phyloP scores from a whole-genome alignment of 345 rosid genomes.

The Moricandia arvensis region DNA sequence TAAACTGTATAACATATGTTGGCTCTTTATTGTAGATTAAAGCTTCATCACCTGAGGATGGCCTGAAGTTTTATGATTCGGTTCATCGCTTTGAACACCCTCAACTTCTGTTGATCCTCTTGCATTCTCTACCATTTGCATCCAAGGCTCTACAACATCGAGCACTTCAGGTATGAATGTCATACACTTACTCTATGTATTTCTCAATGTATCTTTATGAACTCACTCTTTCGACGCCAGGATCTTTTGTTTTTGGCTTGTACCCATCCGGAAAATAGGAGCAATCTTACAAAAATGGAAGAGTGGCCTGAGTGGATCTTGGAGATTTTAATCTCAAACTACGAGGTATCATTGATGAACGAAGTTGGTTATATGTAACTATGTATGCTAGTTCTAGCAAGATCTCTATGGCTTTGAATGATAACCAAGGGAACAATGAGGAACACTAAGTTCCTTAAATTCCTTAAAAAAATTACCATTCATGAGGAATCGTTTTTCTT shows the following conservation, averaged over 20 bases:
- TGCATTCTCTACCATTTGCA: conserved; percentile 86
- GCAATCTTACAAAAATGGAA: conserved; percentile 78
- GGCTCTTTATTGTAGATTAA: conserved; percentile 61
- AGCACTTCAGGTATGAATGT: conserved; percentile 76
- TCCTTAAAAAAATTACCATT: too few species aligned
- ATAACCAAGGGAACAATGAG: too few species aligned
- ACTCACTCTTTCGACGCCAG: conserved; percentile 58
- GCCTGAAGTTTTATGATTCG: conserved; percentile 80
- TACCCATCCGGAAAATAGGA: conserved; percentile 93
- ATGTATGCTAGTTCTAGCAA: conserved; percentile 2
- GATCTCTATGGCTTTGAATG: too few species aligned
- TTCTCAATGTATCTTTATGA: conserved; percentile 43
- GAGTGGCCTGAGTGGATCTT: conserved; percentile 99
- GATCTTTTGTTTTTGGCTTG: conserved; percentile 99
- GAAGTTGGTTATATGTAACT: neutral
- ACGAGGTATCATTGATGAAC: conserved; percentile 54
- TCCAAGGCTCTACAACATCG: conserved; percentile 72
- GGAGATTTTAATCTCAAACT: conserved; percentile 82
- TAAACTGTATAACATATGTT: neutral
- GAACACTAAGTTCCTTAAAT: too few species aligned
- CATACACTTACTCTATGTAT: neutral
- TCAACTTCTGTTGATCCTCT: conserved; percentile 75
- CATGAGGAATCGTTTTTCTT: too few species aligned
- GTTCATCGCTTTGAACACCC: conserved; percentile 86
- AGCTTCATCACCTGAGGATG: conserved; percentile 87